Conservation (phyloP, 805 yeast genomes). For the Myxozyma udenii region DNA sequence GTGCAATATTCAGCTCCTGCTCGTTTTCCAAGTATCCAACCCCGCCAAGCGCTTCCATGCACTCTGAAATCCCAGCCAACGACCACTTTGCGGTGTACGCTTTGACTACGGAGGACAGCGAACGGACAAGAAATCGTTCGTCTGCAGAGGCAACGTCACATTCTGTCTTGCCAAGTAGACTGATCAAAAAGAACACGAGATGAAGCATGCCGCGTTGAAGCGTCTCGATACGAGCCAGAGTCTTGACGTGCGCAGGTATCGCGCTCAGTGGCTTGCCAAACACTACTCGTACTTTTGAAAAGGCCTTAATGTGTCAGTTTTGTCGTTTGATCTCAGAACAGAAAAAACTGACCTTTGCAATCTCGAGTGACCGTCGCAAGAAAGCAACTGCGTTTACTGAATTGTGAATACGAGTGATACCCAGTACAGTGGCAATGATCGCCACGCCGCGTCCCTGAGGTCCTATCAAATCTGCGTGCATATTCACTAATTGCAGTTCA, state of each 20-base stretch:
- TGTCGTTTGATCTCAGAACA: too few relatives aligned
- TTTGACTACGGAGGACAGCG: slow-evolving; percentile 35
- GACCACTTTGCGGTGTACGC: slow-evolving; percentile 33
- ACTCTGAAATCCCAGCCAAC: slow-evolving; percentile 35
- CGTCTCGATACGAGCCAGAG: slow-evolving; percentile 33
- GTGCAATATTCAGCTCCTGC: slow-evolving; percentile 34
- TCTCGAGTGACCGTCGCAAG: slow-evolving; percentile 32
- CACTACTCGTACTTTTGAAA: slow-evolving; percentile 33
- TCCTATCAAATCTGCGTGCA: slow-evolving; percentile 29
- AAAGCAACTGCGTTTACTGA: slow-evolving; percentile 31
- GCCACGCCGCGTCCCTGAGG: slow-evolving; percentile 31
- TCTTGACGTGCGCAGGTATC: slow-evolving; percentile 34
- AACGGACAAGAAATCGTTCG: slow-evolving; percentile 30
- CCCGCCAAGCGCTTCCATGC: slow-evolving; percentile 39
- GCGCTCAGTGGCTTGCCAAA: slow-evolving; percentile 31
- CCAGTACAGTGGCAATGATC: slow-evolving; percentile 35
- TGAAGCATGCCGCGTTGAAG: slow-evolving; percentile 31
- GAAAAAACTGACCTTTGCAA: slow-evolving; percentile 9
- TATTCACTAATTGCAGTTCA: slow-evolving; percentile 34
- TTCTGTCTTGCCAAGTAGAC: slow-evolving; percentile 34
- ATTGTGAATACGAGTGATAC: slow-evolving; percentile 34
- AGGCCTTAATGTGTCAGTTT: slow-evolving; percentile 22
- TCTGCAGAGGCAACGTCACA: slow-evolving; percentile 14
- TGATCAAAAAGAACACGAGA: slow-evolving; percentile 30
- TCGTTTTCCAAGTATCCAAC: slow-evolving; percentile 38